Conservation (phyloP, 176 grass and related monocot species). For the Leersia perrieri region DNA sequence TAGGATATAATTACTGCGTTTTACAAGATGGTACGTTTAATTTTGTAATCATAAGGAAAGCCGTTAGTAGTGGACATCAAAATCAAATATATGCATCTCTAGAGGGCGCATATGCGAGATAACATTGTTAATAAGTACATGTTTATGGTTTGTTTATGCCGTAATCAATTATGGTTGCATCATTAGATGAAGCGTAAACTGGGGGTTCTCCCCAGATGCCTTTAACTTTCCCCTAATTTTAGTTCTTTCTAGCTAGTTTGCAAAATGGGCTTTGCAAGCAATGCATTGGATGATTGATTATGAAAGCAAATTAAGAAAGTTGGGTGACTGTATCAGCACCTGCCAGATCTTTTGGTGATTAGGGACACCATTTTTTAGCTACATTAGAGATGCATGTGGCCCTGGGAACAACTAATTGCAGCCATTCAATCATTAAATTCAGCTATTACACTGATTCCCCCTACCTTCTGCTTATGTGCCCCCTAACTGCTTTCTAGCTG, state of each 20-base stretch:
- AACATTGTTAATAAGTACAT: conserved; percentile 30
- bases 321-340: conserved; percentile 66
- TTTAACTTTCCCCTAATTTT: conserved; percentile 31
- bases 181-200: conserved; percentile 47
- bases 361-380: background rate
- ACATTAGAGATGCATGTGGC: conserved; percentile 57
- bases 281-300: conserved; percentile 42
- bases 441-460: conserved; percentile 57
- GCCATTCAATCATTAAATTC: conserved; percentile 64
- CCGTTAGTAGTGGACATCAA: background rate
- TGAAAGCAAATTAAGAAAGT: conserved; percentile 27
- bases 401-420: conserved; percentile 59
- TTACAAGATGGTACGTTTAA: background rate
- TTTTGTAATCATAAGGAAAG: background rate
- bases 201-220: conserved; percentile 34
- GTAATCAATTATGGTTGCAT: conserved; percentile 50
- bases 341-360: conserved; percentile 50
- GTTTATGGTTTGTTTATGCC: conserved; percentile 29
- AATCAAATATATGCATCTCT: background rate
- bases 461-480: conserved; percentile 33
- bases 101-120: conserved; percentile 22
- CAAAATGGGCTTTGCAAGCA: conserved; percentile 41
- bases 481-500: conserved; percentile 45
- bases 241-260: conserved; percentile 36
- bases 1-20: too few relatives aligned